A percentile compares a stretch with the other conserved stretches of the same genome.
phyloP scores from a whole-genome alignment of 208 protist species.

The Leishmania arabica region DNA sequence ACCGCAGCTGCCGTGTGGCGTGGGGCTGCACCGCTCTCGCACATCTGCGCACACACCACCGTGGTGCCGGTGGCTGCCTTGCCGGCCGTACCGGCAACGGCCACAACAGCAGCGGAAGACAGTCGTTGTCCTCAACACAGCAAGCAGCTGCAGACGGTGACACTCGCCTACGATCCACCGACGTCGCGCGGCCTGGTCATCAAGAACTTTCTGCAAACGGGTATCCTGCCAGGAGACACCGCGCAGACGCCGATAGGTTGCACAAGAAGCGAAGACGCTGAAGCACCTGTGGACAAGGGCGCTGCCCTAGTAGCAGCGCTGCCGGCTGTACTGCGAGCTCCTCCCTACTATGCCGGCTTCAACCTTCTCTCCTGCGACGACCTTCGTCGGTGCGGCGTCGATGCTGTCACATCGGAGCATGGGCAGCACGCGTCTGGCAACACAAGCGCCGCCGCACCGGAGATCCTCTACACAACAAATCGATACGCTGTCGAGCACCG shows the following conservation, averaged over 20 bases:
- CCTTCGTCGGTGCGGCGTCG: slow-evolving; percentile 10
- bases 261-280: background rate
- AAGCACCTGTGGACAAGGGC: background rate
- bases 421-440: slow-evolving; percentile 13
- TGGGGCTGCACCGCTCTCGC: slow-evolving; percentile 50
- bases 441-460: background rate
- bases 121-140: background rate
- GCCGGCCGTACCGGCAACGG: background rate
- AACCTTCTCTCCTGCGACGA: slow-evolving; percentile 49
- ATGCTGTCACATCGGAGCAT: background rate
- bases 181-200: slow-evolving; percentile 52
- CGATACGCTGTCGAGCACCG: slow-evolving; percentile 38
- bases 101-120: too few species aligned
- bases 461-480: slow-evolving; percentile 53
- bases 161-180: slow-evolving; percentile 36
- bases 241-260: too few species aligned
- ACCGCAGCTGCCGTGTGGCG: slow-evolving; percentile 20
- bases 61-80: slow-evolving; percentile 19
- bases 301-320: background rate
- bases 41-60: slow-evolving; percentile 34
- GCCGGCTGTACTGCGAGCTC: background rate
- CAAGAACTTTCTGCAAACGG: slow-evolving; percentile 37
- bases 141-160: slow-evolving; percentile 7
- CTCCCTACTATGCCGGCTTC: slow-evolving; percentile 64
- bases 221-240: slow-evolving; percentile 22